These are phyloP conservation scores for Metschnikowia reukaufii DNA, from an alignment of 805 yeast species.

Conservation along the genomic window DNA sequence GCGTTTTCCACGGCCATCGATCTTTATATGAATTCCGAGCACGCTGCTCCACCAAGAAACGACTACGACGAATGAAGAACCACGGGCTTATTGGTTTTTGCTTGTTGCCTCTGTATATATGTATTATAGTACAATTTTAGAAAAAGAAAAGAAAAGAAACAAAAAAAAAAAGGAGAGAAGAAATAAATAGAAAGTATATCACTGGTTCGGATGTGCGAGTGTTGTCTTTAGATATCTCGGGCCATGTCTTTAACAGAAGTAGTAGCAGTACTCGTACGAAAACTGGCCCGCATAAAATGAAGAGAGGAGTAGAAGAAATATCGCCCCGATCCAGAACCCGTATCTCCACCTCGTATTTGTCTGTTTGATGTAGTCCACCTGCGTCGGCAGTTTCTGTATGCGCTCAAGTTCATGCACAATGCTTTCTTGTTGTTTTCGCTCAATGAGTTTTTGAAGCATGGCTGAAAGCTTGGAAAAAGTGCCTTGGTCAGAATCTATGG, in stretches of 20 bases:
- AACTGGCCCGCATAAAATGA: conserved; percentile 32
- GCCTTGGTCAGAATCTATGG: conserved; percentile 6
- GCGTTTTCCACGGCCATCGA: conserved; percentile 80
- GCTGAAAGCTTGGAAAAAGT: conserved; percentile 8
- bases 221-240: no score
- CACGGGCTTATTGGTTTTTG: no score
- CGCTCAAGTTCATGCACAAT: conserved; percentile 27
- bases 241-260: conserved; percentile 36
- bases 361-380: no score
- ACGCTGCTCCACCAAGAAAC: conserved; percentile 67
- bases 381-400: conserved; percentile 16
- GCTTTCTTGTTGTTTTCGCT: conserved; percentile 14
- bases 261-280: conserved; percentile 42
- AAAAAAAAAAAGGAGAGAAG: no score
- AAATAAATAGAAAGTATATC: no score
- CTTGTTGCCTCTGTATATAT: conserved; percentile 8
- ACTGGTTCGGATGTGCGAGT: no score
- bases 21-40: conserved; percentile 21
- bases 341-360: neutral
- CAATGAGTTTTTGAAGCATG: conserved; percentile 10
- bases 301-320: conserved; percentile 20
- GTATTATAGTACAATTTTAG: conserved; percentile 11
- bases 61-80: conserved; percentile 71
- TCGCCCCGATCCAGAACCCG: conserved; percentile 3
- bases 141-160: no score